Conservation (phyloP, 345 rosid genomes). For the Syzygium grande region DNA sequence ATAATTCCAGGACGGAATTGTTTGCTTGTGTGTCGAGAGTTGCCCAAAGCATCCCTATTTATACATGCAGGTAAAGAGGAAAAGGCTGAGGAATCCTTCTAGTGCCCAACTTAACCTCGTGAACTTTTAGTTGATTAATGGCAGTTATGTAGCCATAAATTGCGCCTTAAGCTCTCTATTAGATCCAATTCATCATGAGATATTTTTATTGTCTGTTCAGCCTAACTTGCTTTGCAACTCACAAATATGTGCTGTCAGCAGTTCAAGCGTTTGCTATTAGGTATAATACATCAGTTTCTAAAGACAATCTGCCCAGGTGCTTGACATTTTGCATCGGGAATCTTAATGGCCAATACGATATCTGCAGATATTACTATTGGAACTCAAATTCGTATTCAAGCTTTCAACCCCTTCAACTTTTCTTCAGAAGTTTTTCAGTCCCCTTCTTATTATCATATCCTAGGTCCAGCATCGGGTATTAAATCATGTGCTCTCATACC, state of each 20-base stretch:
- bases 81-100: not conserved
- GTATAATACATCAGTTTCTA: not conserved
- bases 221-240: not conserved
- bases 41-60: constrained; percentile 11
- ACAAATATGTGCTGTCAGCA: not conserved
- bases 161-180: not conserved
- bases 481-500: not conserved
- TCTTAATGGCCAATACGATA: not conserved
- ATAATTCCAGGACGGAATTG: constrained; percentile 21
- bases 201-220: not conserved
- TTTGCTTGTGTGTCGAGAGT: constrained; percentile 25
- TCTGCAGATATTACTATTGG: not conserved
- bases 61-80: constrained; percentile 30
- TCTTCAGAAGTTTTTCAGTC: not conserved
- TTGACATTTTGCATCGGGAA: not conserved
- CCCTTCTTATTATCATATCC: not conserved
- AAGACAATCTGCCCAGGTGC: not conserved
- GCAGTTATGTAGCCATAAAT: not conserved
- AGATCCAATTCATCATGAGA: not conserved
- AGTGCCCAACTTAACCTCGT: not conserved
- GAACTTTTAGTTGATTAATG: not conserved
- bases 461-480: not conserved
- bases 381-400: not conserved
- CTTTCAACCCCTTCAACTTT: not conserved
- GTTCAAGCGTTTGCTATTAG: not conserved